Evolutionary conservation across 768 basidiomycete species (phyloP), one percentile per base, ranked within the genome.

Genomic region (Podaxis sp.): DNA sequence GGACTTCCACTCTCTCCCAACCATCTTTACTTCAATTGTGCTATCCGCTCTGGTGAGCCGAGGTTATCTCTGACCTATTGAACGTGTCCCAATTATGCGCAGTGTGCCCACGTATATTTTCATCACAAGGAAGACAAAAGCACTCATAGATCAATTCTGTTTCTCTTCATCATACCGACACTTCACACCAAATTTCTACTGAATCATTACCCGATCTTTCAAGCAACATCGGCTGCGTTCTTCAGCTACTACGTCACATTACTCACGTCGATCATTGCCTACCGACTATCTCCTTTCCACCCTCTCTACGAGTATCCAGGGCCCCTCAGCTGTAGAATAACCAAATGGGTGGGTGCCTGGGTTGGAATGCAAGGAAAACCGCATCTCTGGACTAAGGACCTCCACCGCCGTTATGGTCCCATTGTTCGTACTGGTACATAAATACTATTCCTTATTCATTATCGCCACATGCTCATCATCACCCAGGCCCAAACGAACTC

Each of bases 401-500:
- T 77, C 8, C 77, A 76, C 60, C 65, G 68, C 24, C 65, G 66
- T 26, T 77, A 77, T 57, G 78, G 78, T 3, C 69, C 73, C 17
- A 69, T 75, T 52, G 74, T 79, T 7, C 70, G 77, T n/a, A 75
- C 74, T n/a, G 76, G 78, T 75, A 8, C 33, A 6, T 2, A 53
- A 58, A 73, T 40, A 12, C 33, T 67, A 7, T 70, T 70, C 33
- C 62, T 24, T 4, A 22, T n/a, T 68, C 33, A 68, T 4, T 68
- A 69, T 22, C 63, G 24, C 60, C 60, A n/a, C 28, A 24, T 24
- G 10, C 30, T 10, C 30, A 30, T 30, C 30, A 8, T 33, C 7
- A 13, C 28, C 26, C 56, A 84, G 83, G 80, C 37, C 84, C 82
- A 2, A 86, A 86, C 56, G 85, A 85, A 54, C 64, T 86, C 4